Evolutionary conservation across 2,329 filamentous ascomycete species (phyloP).

Genomic region (Stemphylium vesicarium): DNA sequence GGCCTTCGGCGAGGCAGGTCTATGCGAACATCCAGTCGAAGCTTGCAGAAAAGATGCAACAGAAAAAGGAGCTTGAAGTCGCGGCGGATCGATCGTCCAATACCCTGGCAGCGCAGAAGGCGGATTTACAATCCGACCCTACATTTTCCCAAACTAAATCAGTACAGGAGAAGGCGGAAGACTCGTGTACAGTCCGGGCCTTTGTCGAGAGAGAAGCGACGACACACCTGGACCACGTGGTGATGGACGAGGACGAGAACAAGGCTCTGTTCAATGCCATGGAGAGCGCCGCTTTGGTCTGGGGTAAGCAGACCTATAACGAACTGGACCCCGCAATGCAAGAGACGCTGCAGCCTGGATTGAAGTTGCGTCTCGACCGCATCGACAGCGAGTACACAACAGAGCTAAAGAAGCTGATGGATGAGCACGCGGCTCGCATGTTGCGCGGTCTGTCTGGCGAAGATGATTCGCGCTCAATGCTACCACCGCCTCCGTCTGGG

Average conservation of each 20-base stretch:
- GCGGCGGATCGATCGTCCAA: background rate
- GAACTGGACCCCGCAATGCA: constrained; percentile 4
- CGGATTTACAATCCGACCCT: background rate
- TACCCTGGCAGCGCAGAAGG: background rate
- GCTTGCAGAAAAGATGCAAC: background rate
- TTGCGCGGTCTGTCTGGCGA: background rate
- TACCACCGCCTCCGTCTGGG: background rate
- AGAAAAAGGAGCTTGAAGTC: background rate
- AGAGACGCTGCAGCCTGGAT: constrained; percentile 4
- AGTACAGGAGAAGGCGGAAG: background rate
- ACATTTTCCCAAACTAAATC: background rate
- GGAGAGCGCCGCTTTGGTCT: constrained; percentile 21
- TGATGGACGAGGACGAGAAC: constrained; percentile 22
- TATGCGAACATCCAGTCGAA: constrained; percentile 6
- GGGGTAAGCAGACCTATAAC: constrained; percentile 9
- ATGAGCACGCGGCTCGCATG: background rate
- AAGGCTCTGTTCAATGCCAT: constrained; percentile 12
- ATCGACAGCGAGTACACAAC: constrained; percentile 12
- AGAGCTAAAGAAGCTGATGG: constrained; percentile 12
- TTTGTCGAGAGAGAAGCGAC: constrained; percentile 11
- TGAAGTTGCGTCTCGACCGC: constrained; percentile 24
- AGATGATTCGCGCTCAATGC: background rate
- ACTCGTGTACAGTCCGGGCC: constrained; percentile 7
- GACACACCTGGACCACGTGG: background rate
- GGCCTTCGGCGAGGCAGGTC: constrained; percentile 4